phyloP scores from a whole-genome alignment of 2,329 filamentous ascomycete species.

The Achaetomium macrosporum region DNA sequence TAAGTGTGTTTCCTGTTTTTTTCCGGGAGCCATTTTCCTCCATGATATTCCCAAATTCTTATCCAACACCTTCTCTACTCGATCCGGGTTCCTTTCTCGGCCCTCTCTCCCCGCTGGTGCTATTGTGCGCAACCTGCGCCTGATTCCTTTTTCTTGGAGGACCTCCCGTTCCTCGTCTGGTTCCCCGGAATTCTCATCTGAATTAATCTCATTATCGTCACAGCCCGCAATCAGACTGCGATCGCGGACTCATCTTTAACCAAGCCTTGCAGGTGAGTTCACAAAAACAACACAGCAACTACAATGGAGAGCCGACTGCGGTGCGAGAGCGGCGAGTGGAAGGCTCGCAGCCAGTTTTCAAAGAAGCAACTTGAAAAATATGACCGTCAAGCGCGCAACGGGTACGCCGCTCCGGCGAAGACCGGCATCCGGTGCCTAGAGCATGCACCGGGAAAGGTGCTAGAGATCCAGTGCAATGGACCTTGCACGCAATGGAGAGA shows the following conservation, averaged over 20 bases:
- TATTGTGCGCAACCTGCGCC: too few relatives aligned
- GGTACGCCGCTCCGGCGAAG: slow-evolving; percentile 18
- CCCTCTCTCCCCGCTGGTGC: too few relatives aligned
- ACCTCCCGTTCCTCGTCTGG: too few relatives aligned
- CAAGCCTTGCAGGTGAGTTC: neutral
- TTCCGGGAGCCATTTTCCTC: too few relatives aligned
- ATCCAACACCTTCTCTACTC: too few relatives aligned
- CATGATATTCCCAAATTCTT: too few relatives aligned
- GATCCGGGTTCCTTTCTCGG: too few relatives aligned
- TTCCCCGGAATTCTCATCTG: too few relatives aligned
- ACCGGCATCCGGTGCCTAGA: slow-evolving; percentile 28
- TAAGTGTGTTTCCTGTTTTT: too few relatives aligned
- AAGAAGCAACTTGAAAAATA: slow-evolving; percentile 28
- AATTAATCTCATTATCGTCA: too few relatives aligned
- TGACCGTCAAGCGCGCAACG: slow-evolving; percentile 10
- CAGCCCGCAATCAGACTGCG: too few relatives aligned
- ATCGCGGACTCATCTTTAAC: neutral
- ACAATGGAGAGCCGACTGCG: slow-evolving; percentile 24
- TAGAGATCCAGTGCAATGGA: slow-evolving; percentile 27
- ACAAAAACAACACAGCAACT: neutral
- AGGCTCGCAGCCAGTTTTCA: slow-evolving; percentile 26
- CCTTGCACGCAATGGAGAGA: slow-evolving; percentile 29
- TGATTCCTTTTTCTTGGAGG: too few relatives aligned
- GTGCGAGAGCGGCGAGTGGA: slow-evolving; percentile 30
- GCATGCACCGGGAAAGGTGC: slow-evolving; percentile 17